Conservation (phyloP, 208 protist genomes). For the Giardia duodenalis region DNA sequence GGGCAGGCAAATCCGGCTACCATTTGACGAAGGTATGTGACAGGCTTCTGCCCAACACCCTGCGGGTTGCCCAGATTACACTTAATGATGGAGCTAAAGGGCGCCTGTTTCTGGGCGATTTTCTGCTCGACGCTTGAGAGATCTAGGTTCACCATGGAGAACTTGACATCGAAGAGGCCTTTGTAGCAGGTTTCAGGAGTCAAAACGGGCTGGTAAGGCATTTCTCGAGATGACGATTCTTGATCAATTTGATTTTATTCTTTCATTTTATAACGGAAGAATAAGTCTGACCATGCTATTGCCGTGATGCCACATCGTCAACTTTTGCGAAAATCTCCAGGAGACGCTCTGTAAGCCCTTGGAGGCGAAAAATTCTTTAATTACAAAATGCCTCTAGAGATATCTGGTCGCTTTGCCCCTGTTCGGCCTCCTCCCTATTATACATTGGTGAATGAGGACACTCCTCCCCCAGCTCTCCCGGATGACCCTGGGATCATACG, state of each 20-base stretch:
- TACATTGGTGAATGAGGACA: background rate
- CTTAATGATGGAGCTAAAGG: constrained; percentile 59
- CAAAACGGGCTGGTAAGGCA: constrained; percentile 6
- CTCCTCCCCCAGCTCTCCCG: background rate
- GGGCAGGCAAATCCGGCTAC: constrained; percentile 53
- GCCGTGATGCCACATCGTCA: no score
- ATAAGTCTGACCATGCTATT: no score
- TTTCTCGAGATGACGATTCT: no score
- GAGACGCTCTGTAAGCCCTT: no score
- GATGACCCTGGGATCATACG: no score
- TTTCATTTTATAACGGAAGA: no score
- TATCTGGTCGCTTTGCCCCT: background rate
- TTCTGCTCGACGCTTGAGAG: background rate
- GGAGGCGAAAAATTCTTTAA: no score
- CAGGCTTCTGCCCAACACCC: constrained; percentile 71
- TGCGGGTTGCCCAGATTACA: constrained; percentile 99
- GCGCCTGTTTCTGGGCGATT: background rate
- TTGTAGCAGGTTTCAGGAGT: background rate
- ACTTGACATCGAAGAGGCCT: background rate
- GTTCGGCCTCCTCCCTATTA: background rate
- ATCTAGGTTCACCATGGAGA: constrained; percentile 17
- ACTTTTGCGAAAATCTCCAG: no score
- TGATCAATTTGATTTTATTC: no score
- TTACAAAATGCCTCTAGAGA: no score
- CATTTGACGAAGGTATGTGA: constrained; percentile 81